A percentile compares a stretch with the other conserved stretches of the same genome.
These are phyloP conservation scores for Backusella luteola DNA, from an alignment of 192 early-diverging fungal genomes.

Conservation along the genomic window DNA sequence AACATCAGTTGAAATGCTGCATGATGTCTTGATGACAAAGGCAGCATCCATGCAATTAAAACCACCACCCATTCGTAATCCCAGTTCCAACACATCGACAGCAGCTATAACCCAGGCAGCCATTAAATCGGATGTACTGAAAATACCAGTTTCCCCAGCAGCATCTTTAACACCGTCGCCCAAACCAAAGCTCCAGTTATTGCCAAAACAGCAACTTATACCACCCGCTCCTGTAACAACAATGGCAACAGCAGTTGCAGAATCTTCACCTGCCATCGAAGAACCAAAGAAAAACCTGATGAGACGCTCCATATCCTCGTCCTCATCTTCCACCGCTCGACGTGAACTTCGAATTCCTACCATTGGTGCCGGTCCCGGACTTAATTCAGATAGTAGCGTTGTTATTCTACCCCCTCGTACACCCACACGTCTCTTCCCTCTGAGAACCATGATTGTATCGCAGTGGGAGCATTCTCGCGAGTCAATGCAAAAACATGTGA, in stretches of 20 bases:
- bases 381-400: conserved; percentile 1
- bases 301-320: not conserved
- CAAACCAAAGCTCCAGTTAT: not conserved
- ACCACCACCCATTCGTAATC: conserved; percentile 14
- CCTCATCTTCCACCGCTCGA: not conserved
- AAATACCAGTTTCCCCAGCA: not conserved
- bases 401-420: conserved; percentile 14
- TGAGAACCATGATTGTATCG: conserved; percentile 42
- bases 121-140: not conserved
- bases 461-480: conserved; percentile 41
- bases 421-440: not conserved
- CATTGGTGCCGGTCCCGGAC: conserved; percentile 4
- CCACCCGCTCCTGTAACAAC: not conserved
- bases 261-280: not conserved
- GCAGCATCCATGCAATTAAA: conserved; percentile 23
- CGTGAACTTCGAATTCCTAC: conserved; percentile 7
- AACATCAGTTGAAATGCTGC: not conserved
- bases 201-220: not conserved
- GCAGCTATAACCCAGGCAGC: not conserved
- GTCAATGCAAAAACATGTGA: conserved; percentile 41
- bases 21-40: conserved; percentile 32
- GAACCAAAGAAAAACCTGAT: not conserved
- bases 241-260: not conserved
- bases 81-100: conserved; percentile 4
- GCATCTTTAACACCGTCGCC: not conserved